These are phyloP conservation scores for Alternaria gansuensis DNA, from an alignment of 2,329 filamentous ascomycete genomes.

Conservation along the genomic window DNA sequence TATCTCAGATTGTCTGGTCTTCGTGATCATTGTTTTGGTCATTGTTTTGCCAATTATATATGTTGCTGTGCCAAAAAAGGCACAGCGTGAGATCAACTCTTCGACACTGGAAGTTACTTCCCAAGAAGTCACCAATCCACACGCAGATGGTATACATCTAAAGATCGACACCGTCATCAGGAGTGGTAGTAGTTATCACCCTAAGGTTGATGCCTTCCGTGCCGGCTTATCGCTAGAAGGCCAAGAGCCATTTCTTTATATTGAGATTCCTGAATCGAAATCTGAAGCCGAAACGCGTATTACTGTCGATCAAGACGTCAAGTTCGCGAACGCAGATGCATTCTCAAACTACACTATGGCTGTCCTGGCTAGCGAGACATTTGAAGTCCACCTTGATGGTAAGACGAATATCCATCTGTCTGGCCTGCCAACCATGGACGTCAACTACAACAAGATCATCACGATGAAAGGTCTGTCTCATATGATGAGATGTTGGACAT, in stretches of 20 bases:
- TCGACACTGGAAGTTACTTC: conserved; percentile 61
- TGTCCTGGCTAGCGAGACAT: conserved; percentile 60
- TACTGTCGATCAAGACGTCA: conserved; percentile 56
- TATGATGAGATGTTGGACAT: not conserved
- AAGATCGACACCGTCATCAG: conserved; percentile 60
- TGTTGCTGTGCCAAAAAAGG: conserved; percentile 67
- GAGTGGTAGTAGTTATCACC: conserved; percentile 62
- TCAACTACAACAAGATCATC: conserved; percentile 66
- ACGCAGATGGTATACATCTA: conserved; percentile 59
- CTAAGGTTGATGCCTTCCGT: conserved; percentile 63
- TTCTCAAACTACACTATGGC: conserved; percentile 62
- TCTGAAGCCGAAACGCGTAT: conserved; percentile 55
- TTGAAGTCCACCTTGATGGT: conserved; percentile 62
- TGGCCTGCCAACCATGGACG: conserved; percentile 58
- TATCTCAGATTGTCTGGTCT: conserved; percentile 56
- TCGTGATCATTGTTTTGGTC: conserved; percentile 62
- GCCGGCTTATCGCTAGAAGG: conserved; percentile 60
- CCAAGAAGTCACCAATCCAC: conserved; percentile 62
- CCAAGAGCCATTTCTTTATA: conserved; percentile 55
- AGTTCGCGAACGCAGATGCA: conserved; percentile 55
- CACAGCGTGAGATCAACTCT: conserved; percentile 63
- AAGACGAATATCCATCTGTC: conserved; percentile 62
- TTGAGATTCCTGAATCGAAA: conserved; percentile 58
- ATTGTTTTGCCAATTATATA: conserved; percentile 67
- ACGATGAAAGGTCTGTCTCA: conserved; percentile 62